Percentiles rank a stretch among this genome's conserved stretches.
Evolutionary conservation across 2,329 filamentous ascomycete genomes (phyloP).

Genomic region (Trichoderma afroharzianum): DNA sequence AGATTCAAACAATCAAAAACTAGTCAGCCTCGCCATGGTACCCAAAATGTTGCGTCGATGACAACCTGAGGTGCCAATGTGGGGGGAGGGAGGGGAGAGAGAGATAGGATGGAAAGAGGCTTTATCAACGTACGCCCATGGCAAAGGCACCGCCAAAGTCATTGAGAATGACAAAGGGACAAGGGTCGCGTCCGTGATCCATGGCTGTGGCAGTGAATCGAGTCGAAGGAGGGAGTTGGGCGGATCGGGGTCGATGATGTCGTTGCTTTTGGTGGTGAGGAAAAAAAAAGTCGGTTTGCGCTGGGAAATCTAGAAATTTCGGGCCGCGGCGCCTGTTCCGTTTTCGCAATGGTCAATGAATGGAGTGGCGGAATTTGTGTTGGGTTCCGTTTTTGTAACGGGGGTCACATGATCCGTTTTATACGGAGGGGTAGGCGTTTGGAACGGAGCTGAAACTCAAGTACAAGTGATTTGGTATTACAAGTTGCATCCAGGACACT

Average conservation of each 20-base stretch:
- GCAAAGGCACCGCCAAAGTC: slow-evolving; percentile 96
- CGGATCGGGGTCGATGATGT: background rate
- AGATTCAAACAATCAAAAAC: background rate
- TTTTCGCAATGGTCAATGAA: background rate
- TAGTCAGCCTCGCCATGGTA: background rate
- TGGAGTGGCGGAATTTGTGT: background rate
- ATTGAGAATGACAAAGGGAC: slow-evolving; percentile 92
- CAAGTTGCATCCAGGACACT: too few species aligned
- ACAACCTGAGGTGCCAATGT: background rate
- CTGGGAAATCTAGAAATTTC: slow-evolving; percentile 7
- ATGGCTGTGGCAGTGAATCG: background rate
- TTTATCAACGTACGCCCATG: slow-evolving; percentile 72
- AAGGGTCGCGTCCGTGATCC: slow-evolving; percentile 95
- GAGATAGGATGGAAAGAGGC: slow-evolving; percentile 2
- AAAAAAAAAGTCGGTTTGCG: slow-evolving; percentile 3
- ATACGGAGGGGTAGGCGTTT: background rate
- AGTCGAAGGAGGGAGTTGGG: background rate
- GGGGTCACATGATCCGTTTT: slow-evolving; percentile 1
- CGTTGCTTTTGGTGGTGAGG: background rate
- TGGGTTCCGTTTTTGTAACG: slow-evolving; percentile 2
- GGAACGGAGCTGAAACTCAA: background rate
- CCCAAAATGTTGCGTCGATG: background rate
- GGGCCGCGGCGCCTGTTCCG: slow-evolving; percentile 8
- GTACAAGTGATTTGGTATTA: background rate
- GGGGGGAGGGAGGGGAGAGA: background rate